Percentiles rank a stretch among this genome's conserved stretches.
Conservation (phyloP, 345 rosid genomes). For the Gossypium ekmanianum region DNA sequence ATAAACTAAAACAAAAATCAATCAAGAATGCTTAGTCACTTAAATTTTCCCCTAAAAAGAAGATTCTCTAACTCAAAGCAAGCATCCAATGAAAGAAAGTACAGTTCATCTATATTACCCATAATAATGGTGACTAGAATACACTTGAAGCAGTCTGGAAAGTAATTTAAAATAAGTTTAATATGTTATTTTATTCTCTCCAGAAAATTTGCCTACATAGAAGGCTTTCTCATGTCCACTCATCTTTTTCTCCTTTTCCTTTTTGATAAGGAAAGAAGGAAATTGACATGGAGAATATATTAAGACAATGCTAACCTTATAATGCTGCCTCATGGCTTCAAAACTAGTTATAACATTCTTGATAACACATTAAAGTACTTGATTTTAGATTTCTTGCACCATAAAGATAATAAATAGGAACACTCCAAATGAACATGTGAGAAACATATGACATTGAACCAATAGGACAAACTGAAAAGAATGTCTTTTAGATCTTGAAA, state of each 20-base stretch:
- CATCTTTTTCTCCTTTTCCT: neutral
- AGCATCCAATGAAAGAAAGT: neutral
- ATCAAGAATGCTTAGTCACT: neutral
- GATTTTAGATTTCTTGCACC: neutral
- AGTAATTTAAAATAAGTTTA: neutral
- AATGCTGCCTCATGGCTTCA: neutral
- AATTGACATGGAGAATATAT: neutral
- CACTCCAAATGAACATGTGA: neutral
- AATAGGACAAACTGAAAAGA: neutral
- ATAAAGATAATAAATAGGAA: neutral
- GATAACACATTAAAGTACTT: neutral
- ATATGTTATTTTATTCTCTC: neutral
- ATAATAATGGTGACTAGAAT: neutral
- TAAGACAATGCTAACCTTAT: constrained; percentile 6
- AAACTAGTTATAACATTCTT: neutral
- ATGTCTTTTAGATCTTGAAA: neutral
- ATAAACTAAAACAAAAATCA: constrained; percentile 24
- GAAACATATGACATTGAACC: neutral
- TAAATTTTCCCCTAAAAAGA: neutral
- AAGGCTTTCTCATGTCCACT: neutral
- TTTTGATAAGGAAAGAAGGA: neutral
- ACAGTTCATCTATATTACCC: neutral
- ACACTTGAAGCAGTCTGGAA: neutral
- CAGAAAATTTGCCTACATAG: neutral
- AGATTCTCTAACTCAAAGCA: neutral